phyloP scores from a whole-genome alignment of 495 filamentous ascomycete genomes.

The Penicillium robsamsonii region DNA sequence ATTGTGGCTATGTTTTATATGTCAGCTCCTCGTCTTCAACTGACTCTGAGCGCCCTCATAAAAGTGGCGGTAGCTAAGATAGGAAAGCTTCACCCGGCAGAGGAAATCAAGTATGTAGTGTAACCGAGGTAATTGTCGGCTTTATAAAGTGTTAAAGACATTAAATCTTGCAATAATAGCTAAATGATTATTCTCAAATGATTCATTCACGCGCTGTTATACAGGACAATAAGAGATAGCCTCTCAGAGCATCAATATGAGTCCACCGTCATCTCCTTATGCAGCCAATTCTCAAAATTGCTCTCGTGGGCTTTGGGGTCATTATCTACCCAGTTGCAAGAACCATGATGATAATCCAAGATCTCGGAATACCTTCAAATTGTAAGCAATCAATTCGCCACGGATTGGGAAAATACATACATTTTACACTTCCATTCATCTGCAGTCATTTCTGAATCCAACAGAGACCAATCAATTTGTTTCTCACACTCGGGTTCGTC shows the following conservation, averaged over 20 bases:
- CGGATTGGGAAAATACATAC: background rate
- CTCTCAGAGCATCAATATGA: background rate
- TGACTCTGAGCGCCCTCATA: slow-evolving; percentile 31
- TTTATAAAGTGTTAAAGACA: too few species aligned
- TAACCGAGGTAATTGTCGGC: too few species aligned
- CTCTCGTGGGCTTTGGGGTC: background rate
- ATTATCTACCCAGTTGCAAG: slow-evolving; percentile 1
- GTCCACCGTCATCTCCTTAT: background rate
- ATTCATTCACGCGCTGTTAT: background rate
- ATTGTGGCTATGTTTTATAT: too few species aligned
- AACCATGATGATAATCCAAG: slow-evolving; percentile 5
- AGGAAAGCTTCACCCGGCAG: slow-evolving; percentile 13
- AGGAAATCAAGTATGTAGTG: too few species aligned
- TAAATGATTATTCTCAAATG: background rate
- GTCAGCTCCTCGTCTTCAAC: too few species aligned
- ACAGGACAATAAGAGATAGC: background rate
- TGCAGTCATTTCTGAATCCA: slow-evolving; percentile 13
- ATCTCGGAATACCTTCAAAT: slow-evolving; percentile 4
- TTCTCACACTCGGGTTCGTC: slow-evolving; percentile 74
- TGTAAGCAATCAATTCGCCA: background rate
- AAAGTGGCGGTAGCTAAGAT: slow-evolving; percentile 24
- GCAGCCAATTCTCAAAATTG: background rate
- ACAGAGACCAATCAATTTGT: slow-evolving; percentile 12
- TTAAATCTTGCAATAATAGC: background rate
- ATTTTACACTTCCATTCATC: slow-evolving; percentile 17